Evolutionary conservation across 179 eudicot species (phyloP).

Genomic region (Silene noctiflora): DNA sequence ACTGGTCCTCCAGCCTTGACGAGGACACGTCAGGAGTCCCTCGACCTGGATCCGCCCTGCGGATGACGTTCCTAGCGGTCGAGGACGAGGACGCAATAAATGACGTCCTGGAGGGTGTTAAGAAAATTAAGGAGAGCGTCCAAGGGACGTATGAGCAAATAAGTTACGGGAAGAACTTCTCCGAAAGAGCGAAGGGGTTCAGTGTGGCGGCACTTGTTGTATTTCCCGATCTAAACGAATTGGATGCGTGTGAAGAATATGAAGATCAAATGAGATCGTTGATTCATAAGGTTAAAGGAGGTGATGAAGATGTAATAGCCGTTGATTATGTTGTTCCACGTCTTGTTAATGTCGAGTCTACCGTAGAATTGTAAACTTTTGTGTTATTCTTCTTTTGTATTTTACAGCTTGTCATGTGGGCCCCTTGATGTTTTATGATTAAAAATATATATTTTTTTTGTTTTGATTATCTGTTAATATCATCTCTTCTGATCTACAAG

Average conservation of each 20-base stretch:
- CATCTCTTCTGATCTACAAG: neutral
- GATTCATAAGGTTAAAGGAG: constrained; percentile 14
- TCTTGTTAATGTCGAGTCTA: neutral
- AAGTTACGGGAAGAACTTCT: constrained; percentile 29
- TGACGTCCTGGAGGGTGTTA: constrained; percentile 22
- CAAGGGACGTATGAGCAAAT: constrained; percentile 25
- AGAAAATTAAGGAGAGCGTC: constrained; percentile 11
- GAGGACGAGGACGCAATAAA: constrained; percentile 9
- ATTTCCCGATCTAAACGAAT: constrained; percentile 33
- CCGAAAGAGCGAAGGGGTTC: constrained; percentile 22
- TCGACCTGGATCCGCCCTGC: neutral
- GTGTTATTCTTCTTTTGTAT: neutral
- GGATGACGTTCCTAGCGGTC: constrained; percentile 19
- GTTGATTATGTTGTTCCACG: constrained; percentile 40
- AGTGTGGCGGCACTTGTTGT: constrained; percentile 28
- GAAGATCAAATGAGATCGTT: constrained; percentile 31
- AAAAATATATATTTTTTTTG: neutral
- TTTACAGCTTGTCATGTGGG: neutral
- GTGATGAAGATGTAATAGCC: constrained; percentile 16
- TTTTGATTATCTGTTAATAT: neutral
- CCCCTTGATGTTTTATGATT: neutral
- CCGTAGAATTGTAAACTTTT: neutral
- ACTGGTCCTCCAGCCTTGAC: neutral
- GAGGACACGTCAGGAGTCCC: neutral
- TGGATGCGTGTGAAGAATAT: constrained; percentile 39